These are phyloP conservation scores for Canavalia ensiformis DNA, from an alignment of 306 rosid species.

Conservation along the genomic window DNA sequence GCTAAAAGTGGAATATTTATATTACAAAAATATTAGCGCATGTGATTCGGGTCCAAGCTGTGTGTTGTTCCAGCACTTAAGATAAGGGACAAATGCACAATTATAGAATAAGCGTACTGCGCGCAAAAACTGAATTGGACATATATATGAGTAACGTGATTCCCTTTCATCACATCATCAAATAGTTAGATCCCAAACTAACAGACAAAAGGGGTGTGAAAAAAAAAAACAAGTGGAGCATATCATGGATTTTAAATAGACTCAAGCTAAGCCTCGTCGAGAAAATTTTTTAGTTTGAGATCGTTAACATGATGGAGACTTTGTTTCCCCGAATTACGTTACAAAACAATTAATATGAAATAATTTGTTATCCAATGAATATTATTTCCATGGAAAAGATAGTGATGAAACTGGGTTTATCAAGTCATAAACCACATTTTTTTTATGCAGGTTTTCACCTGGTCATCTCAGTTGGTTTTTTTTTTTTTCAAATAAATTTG, in stretches of 20 bases:
- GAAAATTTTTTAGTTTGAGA: constrained; percentile 11
- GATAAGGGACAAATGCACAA: constrained; percentile 31
- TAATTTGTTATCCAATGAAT: not conserved
- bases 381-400: not conserved
- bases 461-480: not conserved
- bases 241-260: not conserved
- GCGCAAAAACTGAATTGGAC: constrained; percentile 14
- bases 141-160: constrained; percentile 38
- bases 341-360: not conserved
- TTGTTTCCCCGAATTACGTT: not conserved
- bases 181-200: constrained; percentile 30
- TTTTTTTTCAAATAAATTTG: not conserved
- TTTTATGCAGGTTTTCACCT: not conserved
- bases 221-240: not conserved
- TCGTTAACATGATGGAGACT: constrained; percentile 20
- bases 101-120: constrained; percentile 20
- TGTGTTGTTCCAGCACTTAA: constrained; percentile 27
- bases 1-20: constrained; percentile 24
- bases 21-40: constrained; percentile 25
- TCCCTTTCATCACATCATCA: constrained; percentile 32
- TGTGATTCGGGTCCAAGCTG: constrained; percentile 31
- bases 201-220: not conserved
- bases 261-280: not conserved
- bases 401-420: not conserved
- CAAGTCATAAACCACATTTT: not conserved